These are phyloP conservation scores for Penicillium olsonii DNA, from an alignment of 2,329 filamentous ascomycete species.

Conservation along the genomic window DNA sequence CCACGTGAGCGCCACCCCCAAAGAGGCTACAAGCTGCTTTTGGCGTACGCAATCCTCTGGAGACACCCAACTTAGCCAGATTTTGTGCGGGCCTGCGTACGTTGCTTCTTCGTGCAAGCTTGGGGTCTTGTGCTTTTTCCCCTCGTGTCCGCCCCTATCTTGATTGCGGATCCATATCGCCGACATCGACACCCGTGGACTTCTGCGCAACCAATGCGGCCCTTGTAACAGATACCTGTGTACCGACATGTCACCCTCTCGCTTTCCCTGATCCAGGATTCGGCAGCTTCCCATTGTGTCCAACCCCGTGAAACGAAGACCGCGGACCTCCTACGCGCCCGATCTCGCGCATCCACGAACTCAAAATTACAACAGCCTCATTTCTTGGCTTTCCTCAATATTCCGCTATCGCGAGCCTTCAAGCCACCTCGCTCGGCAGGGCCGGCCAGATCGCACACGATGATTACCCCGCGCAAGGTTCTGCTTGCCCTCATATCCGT, in stretches of 20 bases:
- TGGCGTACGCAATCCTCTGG: conserved; percentile 21
- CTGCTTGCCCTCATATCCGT: conserved; percentile 70
- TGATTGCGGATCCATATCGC: conserved; percentile 15
- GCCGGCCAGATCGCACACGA: conserved; percentile 38
- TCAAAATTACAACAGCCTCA: conserved; percentile 6
- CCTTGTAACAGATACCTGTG: conserved; percentile 9
- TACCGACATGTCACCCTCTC: conserved; percentile 20
- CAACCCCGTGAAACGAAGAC: conserved; percentile 1
- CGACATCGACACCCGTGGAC: conserved; percentile 18
- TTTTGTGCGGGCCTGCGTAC: neutral
- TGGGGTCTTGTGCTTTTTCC: conserved; percentile 1
- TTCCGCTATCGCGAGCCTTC: conserved; percentile 10
- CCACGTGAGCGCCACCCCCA: conserved; percentile 25
- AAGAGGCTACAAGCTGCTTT: conserved; percentile 13
- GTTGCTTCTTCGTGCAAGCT: neutral
- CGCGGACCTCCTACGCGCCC: conserved; percentile 2
- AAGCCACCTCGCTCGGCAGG: conserved; percentile 5
- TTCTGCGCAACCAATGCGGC: conserved; percentile 16
- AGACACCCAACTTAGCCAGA: conserved; percentile 7
- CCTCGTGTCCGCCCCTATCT: conserved; percentile 17
- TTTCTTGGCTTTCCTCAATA: neutral
- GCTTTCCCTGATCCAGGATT: conserved; percentile 13
- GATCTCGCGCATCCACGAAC: conserved; percentile 9
- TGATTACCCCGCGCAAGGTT: conserved; percentile 79
- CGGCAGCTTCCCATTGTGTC: neutral